A percentile compares a stretch with the other conserved stretches of the same genome.
Conservation (phyloP, 345 rosid species). For the Orychophragmus violaceus region DNA sequence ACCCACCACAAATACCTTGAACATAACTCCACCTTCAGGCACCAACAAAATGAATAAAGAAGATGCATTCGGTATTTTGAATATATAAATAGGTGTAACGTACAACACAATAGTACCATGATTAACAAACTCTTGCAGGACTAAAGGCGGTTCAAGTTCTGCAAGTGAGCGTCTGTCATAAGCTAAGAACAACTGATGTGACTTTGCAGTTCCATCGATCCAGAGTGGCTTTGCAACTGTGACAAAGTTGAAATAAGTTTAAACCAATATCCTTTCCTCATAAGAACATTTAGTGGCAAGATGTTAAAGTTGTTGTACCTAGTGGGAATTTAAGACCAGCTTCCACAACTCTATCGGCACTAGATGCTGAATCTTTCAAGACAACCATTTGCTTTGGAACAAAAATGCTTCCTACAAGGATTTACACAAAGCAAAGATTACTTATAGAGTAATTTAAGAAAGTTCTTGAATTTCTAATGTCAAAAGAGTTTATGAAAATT, state of each 20-base stretch:
- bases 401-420: constrained; percentile 55
- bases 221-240: constrained; percentile 92
- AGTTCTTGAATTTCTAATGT: neutral
- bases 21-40: constrained; percentile 70
- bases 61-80: neutral
- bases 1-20: constrained; percentile 76
- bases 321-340: constrained; percentile 81
- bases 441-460: neutral
- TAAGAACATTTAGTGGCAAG: neutral
- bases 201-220: constrained; percentile 90
- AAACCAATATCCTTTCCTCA: neutral
- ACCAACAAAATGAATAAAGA: neutral
- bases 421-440: constrained; percentile 12
- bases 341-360: constrained; percentile 48
- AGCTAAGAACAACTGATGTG: constrained; percentile 77
- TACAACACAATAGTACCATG: constrained; percentile 53
- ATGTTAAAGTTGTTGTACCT: constrained; percentile 38
- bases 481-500: neutral
- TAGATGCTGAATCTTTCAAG: constrained; percentile 53
- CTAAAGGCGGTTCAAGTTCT: constrained; percentile 80
- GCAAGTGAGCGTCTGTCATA: constrained; percentile 66
- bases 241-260: neutral
- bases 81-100: neutral
- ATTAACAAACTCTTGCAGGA: constrained; percentile 93
- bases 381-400: constrained; percentile 80